Evolutionary conservation across 2,329 filamentous ascomycete species (phyloP).

Genomic region (Epicoccum sorghinum): DNA sequence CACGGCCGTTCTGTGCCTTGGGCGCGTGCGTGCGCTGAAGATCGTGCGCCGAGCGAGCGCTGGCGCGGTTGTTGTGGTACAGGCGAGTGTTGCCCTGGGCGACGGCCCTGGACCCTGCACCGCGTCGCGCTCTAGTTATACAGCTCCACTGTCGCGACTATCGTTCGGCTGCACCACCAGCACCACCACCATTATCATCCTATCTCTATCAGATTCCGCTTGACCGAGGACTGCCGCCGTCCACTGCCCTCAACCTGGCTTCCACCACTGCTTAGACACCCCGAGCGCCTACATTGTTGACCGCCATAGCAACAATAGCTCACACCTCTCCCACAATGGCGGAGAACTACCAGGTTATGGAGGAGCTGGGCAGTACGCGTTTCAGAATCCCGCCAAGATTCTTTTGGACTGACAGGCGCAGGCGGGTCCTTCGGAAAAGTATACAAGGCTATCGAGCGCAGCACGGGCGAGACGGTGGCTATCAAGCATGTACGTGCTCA

Average conservation of each 20-base stretch:
- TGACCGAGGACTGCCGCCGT: slow-evolving; percentile 32
- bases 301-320: slow-evolving; percentile 16
- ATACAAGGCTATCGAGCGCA: slow-evolving; percentile 92
- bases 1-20: slow-evolving; percentile 1
- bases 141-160: slow-evolving; percentile 1
- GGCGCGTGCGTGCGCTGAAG: slow-evolving; percentile 7
- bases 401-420: slow-evolving; percentile 47
- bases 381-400: background rate
- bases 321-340: slow-evolving; percentile 63
- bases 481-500: slow-evolving; percentile 84
- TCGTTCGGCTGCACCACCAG: slow-evolving; percentile 14
- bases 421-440: slow-evolving; percentile 96
- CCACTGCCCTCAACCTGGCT: slow-evolving; percentile 31
- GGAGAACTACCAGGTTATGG: slow-evolving; percentile 89
- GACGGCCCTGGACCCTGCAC: slow-evolving; percentile 20
- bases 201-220: slow-evolving; percentile 38
- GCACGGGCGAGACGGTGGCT: slow-evolving; percentile 90
- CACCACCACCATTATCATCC: slow-evolving; percentile 22
- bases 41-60: slow-evolving; percentile 20
- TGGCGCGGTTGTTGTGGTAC: slow-evolving; percentile 30
- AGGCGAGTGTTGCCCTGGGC: slow-evolving; percentile 27
- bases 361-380: slow-evolving; percentile 88
- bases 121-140: slow-evolving; percentile 6
- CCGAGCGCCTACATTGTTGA: slow-evolving; percentile 28
- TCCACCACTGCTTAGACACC: slow-evolving; percentile 13